Evolutionary conservation across 73 alveolate genomes (phyloP), one percentile per base, ranked within the genome.

Genomic region (Paramecium caudatum): DNA sequence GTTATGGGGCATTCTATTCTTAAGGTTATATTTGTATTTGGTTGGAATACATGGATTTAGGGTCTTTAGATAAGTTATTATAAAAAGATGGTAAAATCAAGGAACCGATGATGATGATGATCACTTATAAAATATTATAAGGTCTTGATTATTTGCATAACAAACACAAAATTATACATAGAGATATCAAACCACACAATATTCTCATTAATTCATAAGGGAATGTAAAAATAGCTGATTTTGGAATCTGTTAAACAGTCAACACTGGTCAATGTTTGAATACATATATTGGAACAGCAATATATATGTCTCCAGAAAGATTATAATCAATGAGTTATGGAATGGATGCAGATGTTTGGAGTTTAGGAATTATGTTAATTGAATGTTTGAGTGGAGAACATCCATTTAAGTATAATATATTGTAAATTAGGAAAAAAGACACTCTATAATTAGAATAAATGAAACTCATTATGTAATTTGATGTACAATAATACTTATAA

Each of bases 251-350:
- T 82, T 92, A 98, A 10, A 70, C 93, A 39, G 90, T 94, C 33
- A 82, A 81, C 19, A 82, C 86, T 61, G 94, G 96, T 5, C 69
- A 83, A 16, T 93, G 84, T 65, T 90, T 81, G 45, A 46, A 62
- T 49, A 86, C 99, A 30, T 97, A 98, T 98, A 97, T 96, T 41
- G 99, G 99, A 27, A 97, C 99, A 33, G 94, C 95, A 48, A 74
- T 91, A 34, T 96, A 95, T 90, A 97, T 97, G 99, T 95, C 98
- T 12, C 99, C 99, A 10, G 99, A 97, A 82, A 96, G 99, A 97
- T 84, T 97, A 33, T 93, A 95, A 85, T 98, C 98, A 15, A 95
- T 94, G 33, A 78, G 90, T 43, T 97, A 97, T 91, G 94, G 91
- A 74, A 68, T 96, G 27, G 98, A 97, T 93, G 94, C 99, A 49